Percentiles rank a stretch among this genome's conserved stretches.
These are phyloP conservation scores for Apiospora kogelbergensis DNA, from an alignment of 2,329 filamentous ascomycete species.

Conservation along the genomic window DNA sequence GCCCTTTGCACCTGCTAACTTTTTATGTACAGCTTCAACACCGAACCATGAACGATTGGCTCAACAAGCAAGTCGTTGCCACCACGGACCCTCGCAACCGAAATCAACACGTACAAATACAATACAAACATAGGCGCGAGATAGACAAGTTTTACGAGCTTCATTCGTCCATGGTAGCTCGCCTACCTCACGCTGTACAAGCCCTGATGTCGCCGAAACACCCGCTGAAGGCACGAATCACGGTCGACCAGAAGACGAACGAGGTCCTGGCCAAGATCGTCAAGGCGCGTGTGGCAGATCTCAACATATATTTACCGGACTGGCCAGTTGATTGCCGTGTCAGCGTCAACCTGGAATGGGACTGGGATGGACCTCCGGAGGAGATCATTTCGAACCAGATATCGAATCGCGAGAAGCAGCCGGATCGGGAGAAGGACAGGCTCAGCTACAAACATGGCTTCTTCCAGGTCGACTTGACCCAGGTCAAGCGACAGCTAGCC, in stretches of 20 bases:
- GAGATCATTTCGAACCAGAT: conserved; percentile 46
- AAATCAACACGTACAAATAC: conserved; percentile 57
- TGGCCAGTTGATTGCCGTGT: conserved; percentile 86
- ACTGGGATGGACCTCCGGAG: conserved; percentile 69
- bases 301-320: conserved; percentile 81
- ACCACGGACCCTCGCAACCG: neutral
- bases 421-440: conserved; percentile 81
- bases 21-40: conserved; percentile 68
- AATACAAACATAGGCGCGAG: conserved; percentile 81
- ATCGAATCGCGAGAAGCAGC: conserved; percentile 38
- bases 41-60: conserved; percentile 68
- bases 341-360: conserved; percentile 92
- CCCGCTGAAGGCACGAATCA: conserved; percentile 67
- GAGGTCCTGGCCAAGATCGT: conserved; percentile 79
- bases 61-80: neutral
- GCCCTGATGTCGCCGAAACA: conserved; percentile 59
- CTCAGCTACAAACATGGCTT: conserved; percentile 86
- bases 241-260: conserved; percentile 70
- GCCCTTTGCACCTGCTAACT: neutral
- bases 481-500: conserved; percentile 59
- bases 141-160: conserved; percentile 83
- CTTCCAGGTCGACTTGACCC: conserved; percentile 90
- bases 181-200: conserved; percentile 64
- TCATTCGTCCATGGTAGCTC: conserved; percentile 54
- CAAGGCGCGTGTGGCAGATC: conserved; percentile 83